phyloP scores from a whole-genome alignment of 306 rosid species.

The Hippophae rhamnoides region DNA sequence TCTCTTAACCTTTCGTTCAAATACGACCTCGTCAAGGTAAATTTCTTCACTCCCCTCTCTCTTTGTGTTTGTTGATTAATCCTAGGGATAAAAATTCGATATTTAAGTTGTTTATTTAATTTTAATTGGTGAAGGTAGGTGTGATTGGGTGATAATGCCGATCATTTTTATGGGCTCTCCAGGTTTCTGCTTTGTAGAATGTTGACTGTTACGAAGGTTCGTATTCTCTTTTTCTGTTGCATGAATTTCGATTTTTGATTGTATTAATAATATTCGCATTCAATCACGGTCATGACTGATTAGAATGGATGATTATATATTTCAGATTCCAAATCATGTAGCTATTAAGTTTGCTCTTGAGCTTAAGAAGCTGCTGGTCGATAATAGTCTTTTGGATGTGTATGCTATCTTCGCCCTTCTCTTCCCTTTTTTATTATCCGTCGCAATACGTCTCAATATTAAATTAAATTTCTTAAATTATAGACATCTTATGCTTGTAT shows the following conservation, averaged over 20 bases:
- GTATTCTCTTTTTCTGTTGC: conserved; percentile 1
- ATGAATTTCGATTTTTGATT: background rate
- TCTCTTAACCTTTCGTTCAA: conserved; percentile 83
- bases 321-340: conserved; percentile 89
- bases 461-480: background rate
- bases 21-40: conserved; percentile 83
- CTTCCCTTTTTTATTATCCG: background rate
- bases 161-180: conserved; percentile 87
- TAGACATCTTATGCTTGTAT: conserved; percentile 1
- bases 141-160: conserved; percentile 96
- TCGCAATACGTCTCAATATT: background rate
- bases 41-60: background rate
- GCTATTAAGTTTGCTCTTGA: conserved; percentile 87
- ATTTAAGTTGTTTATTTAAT: background rate
- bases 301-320: conserved; percentile 3
- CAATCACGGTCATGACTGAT: background rate
- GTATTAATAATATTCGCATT: background rate
- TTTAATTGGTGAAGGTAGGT: conserved; percentile 70
- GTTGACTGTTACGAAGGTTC: conserved; percentile 90
- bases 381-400: conserved; percentile 95
- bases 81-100: background rate
- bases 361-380: conserved; percentile 88
- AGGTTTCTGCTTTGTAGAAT: conserved; percentile 84
- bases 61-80: background rate
- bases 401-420: conserved; percentile 30